A percentile compares a stretch with the other conserved stretches of the same genome.
Evolutionary conservation across 805 yeast genomes (phyloP).

Genomic region (Ogataea salicorniae): DNA sequence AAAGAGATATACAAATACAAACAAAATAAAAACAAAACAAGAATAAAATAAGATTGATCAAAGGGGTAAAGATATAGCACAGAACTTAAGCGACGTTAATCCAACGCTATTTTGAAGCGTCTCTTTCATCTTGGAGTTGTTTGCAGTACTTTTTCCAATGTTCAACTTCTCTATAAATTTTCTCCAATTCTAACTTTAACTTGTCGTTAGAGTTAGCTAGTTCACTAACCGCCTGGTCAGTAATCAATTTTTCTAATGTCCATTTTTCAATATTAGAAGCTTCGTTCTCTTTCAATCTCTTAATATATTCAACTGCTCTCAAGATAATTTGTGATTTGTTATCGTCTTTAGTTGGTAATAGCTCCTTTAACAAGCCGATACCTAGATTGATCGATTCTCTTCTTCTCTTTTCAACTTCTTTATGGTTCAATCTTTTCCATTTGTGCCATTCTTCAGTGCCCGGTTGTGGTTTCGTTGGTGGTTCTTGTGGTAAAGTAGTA

Average conservation of each 20-base stretch:
- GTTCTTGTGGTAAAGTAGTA: slow-evolving; percentile 16
- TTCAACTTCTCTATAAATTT: slow-evolving; percentile 89
- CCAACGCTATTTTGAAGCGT: slow-evolving; percentile 5
- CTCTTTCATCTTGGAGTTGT: slow-evolving; percentile 13
- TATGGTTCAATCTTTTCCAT: slow-evolving; percentile 83
- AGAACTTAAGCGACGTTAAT: not conserved
- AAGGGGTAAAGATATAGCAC: too few species aligned
- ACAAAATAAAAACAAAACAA: not conserved
- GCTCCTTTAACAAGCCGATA: slow-evolving; percentile 69
- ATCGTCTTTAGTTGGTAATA: slow-evolving; percentile 78
- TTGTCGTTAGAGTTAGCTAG: slow-evolving; percentile 81
- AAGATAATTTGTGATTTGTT: slow-evolving; percentile 88
- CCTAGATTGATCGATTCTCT: slow-evolving; percentile 85
- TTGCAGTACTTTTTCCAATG: slow-evolving; percentile 57
- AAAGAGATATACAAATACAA: not conserved
- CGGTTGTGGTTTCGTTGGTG: slow-evolving; percentile 46
- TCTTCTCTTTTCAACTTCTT: slow-evolving; percentile 91
- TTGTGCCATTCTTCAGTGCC: slow-evolving; percentile 84
- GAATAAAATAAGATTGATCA: not conserved
- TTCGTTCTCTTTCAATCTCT: slow-evolving; percentile 85
- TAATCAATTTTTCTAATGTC: slow-evolving; percentile 86
- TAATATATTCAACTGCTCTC: slow-evolving; percentile 86
- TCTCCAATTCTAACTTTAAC: slow-evolving; percentile 79
- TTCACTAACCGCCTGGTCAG: slow-evolving; percentile 88
- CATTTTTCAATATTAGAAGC: slow-evolving; percentile 87